Base-by-base conservation (phyloP, 305 asterid species). In the Vinca major region DNA sequence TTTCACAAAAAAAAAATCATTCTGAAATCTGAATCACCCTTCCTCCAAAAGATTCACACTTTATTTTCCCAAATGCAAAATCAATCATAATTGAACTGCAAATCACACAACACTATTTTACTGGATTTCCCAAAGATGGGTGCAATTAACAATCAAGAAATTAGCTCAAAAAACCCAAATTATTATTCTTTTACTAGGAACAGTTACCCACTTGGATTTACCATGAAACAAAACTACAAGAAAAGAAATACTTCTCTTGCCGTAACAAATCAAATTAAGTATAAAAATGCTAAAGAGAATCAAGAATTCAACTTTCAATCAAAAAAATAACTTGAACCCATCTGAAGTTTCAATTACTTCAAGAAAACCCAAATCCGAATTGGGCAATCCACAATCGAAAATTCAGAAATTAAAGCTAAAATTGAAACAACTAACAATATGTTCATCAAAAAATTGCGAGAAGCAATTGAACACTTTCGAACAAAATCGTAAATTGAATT, bases 391-490 rank as follows among this genome's bases (percentile, higher is more conserved):
- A 74, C 3, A 21, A 67, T 17, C 36, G 53, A 53, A 62, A 17
- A 39, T n/a, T 61, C 10, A 58, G 13, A 41, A 33, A 53, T 17
- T 26, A 26, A 39, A 39, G 26, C 56, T 17, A 21, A 39, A 67
- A 65, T 7, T 16, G 47, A 16, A 58, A 75, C 19, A 4, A 54
- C 69, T 20, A 65, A 37, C 36, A 3, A 53, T 37, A 64, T 54
- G 14, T 16, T 26, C 7, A 63, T 45, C 51, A 63, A 4, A 49
- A 44, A 11, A 72, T 53, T 44, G 14, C 47, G 20, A 54, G 80
- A 63, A 79, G 36, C 52, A 66, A 79, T 57, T 63, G 51, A 76
- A 80, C 80, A 78, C 69, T 41, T 63, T 68, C 62, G 71, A 74
- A 73, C 67, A 75, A 74, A 57, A 50, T 1, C 56, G 26, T 54